Conservation (phyloP, 2,329 filamentous ascomycete genomes). For the Aspergillus pseudoglaucus region DNA sequence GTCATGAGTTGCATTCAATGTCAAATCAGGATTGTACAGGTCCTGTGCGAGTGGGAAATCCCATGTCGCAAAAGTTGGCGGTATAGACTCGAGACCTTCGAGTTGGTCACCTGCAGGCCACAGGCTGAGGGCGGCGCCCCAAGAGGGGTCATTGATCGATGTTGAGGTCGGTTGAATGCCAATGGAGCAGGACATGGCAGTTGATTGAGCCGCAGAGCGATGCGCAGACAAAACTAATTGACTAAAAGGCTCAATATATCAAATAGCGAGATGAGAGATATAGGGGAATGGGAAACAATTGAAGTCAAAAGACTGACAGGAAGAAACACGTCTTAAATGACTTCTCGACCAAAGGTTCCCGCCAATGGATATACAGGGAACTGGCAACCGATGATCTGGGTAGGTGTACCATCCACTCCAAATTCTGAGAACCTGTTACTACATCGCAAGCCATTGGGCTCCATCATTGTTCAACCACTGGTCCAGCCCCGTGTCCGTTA, state of each 20-base stretch:
- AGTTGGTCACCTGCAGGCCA: constrained; percentile 25
- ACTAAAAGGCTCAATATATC: not conserved
- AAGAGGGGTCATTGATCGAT: constrained; percentile 11
- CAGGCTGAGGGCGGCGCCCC: constrained; percentile 22
- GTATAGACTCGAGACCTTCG: constrained; percentile 25
- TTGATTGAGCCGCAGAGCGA: constrained; percentile 6
- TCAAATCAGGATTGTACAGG: constrained; percentile 21
- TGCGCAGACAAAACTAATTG: constrained; percentile 8
- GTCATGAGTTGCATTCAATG: constrained; percentile 14
- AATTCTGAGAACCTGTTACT: too few relatives aligned
- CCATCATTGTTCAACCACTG: too few relatives aligned
- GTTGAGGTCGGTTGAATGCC: too few relatives aligned
- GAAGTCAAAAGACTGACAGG: not conserved
- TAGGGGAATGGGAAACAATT: not conserved
- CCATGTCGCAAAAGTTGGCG: constrained; percentile 20
- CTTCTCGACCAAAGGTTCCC: too few relatives aligned
- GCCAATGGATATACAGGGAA: too few relatives aligned
- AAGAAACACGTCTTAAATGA: too few relatives aligned
- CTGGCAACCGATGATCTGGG: too few relatives aligned
- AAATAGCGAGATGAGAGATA: not conserved
- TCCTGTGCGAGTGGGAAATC: constrained; percentile 17
- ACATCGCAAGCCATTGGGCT: too few relatives aligned
- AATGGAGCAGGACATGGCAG: constrained; percentile 5
- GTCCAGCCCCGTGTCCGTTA: too few relatives aligned
- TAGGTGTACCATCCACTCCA: too few relatives aligned